These are phyloP conservation scores for Microdochium bolleyi DNA, from an alignment of 2,329 filamentous ascomycete genomes.

Conservation along the genomic window DNA sequence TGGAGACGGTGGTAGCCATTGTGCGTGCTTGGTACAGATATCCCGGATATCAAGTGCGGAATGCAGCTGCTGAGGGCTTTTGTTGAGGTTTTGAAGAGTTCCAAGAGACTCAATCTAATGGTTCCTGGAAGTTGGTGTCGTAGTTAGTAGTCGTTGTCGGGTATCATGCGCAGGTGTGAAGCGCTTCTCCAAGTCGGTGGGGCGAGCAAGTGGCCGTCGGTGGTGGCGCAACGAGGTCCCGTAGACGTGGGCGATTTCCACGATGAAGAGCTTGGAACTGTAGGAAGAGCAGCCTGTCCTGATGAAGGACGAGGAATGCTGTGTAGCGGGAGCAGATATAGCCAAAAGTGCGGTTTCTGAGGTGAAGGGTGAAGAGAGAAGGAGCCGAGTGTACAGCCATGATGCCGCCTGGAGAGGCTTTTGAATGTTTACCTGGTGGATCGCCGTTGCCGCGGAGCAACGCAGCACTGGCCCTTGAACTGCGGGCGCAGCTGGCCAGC, in stretches of 20 bases:
- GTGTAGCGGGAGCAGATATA: conserved; percentile 2
- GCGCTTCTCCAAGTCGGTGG: conserved; percentile 29
- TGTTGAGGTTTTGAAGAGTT: too few species aligned
- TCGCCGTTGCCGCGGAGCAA: not conserved
- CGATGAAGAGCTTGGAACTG: conserved; percentile 8
- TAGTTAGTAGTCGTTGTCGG: conserved; percentile 35
- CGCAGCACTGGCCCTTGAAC: not conserved
- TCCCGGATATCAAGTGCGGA: not conserved
- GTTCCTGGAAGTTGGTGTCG: conserved; percentile 38
- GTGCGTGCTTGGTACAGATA: conserved; percentile 15
- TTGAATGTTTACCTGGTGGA: conserved; percentile 1
- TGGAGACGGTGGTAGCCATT: conserved; percentile 85
- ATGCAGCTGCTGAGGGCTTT: too few species aligned
- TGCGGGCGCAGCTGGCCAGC: not conserved
- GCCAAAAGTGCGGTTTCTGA: conserved; percentile 1
- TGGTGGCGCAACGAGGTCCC: conserved; percentile 34
- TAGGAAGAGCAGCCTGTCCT: conserved; percentile 6
- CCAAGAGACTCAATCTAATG: conserved; percentile 54
- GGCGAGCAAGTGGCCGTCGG: conserved; percentile 36
- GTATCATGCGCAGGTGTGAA: conserved; percentile 36
- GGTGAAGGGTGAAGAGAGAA: conserved; percentile 15
- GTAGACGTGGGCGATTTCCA: conserved; percentile 27
- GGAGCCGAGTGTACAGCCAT: not conserved
- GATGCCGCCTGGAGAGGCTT: not conserved
- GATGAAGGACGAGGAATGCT: conserved; percentile 5